phyloP scores from a whole-genome alignment of 176 grass and related monocot genomes.

The Musa schizocarpa region DNA sequence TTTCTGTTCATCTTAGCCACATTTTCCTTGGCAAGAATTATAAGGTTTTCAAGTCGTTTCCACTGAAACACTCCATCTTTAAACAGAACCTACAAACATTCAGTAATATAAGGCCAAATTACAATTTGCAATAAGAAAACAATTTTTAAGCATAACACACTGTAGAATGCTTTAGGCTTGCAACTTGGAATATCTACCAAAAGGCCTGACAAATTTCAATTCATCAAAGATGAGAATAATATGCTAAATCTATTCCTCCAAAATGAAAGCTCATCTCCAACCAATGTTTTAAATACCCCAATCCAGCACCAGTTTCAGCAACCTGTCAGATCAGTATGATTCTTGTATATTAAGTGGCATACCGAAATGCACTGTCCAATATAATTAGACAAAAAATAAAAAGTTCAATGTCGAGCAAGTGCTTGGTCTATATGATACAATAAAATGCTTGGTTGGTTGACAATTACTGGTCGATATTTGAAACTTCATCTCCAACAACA shows the following conservation, averaged over 20 bases:
- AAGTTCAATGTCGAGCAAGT: too few species aligned
- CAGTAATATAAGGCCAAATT: slow-evolving; percentile 3
- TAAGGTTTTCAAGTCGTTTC: slow-evolving; percentile 97
- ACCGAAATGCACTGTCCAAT: too few species aligned
- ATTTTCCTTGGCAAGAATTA: slow-evolving; percentile 97
- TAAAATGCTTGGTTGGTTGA: too few species aligned
- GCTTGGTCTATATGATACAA: too few species aligned
- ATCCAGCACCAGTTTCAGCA: too few species aligned
- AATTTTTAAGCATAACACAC: background rate
- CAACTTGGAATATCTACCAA: background rate
- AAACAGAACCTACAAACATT: slow-evolving; percentile 68
- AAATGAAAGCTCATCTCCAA: background rate
- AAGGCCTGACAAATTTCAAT: background rate
- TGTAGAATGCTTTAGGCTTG: background rate
- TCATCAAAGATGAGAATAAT: background rate
- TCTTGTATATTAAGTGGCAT: too few species aligned
- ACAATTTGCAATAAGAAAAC: background rate
- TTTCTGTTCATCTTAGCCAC: slow-evolving; percentile 80
- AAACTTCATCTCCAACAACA: background rate
- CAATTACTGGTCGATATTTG: too few species aligned
- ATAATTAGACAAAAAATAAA: too few species aligned
- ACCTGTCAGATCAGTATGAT: too few species aligned
- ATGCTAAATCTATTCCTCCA: background rate
- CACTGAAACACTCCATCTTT: slow-evolving; percentile 95
- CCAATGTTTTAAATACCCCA: background rate